phyloP scores from a whole-genome alignment of 306 rosid species.

The Psophocarpus tetragonolobus region DNA sequence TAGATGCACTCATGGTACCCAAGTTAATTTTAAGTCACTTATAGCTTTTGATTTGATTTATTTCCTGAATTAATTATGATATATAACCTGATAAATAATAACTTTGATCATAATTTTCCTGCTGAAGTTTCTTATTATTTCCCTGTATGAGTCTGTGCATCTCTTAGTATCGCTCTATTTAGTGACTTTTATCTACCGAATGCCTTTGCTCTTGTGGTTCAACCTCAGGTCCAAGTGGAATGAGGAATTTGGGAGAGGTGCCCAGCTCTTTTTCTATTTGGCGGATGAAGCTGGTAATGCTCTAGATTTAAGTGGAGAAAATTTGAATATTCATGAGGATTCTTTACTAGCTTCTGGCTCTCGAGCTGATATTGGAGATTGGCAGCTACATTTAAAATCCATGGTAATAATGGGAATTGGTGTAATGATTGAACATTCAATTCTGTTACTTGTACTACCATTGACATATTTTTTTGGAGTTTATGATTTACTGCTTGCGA shows the following conservation, averaged over 20 bases:
- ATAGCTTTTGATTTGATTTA: background rate
- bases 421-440: slow-evolving; percentile 19
- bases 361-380: slow-evolving; percentile 75
- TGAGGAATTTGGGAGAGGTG: slow-evolving; percentile 52
- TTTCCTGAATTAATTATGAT: background rate
- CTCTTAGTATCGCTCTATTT: background rate
- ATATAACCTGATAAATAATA: background rate
- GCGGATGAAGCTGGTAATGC: slow-evolving; percentile 83
- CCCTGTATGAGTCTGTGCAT: background rate
- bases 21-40: background rate
- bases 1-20: background rate
- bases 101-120: background rate
- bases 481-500: slow-evolving; percentile 26
- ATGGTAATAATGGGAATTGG: slow-evolving; percentile 53
- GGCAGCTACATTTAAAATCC: slow-evolving; percentile 95
- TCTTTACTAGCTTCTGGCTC: slow-evolving; percentile 82
- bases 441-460: slow-evolving; percentile 9
- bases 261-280: slow-evolving; percentile 87
- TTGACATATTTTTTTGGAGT: slow-evolving; percentile 4
- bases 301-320: slow-evolving; percentile 56
- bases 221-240: slow-evolving; percentile 58
- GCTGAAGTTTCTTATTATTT: background rate
- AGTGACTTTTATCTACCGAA: background rate
- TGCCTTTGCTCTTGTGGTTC: slow-evolving; percentile 35
- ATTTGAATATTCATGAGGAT: slow-evolving; percentile 48